Conservation (phyloP, 2,329 filamentous ascomycete genomes). For the Neurospora crassa region DNA sequence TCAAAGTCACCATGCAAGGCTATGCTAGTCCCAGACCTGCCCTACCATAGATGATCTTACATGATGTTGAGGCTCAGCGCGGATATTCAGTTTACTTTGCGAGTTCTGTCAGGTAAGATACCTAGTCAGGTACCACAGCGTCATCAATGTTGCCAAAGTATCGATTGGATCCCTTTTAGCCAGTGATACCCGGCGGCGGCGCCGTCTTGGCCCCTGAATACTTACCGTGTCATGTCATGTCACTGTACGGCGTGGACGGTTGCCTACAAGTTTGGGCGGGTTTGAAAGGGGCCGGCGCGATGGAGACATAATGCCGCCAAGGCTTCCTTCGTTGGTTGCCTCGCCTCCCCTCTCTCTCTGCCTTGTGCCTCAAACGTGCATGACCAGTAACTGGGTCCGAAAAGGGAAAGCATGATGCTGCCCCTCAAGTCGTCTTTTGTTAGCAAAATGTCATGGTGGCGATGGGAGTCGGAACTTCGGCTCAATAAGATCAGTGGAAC, state of each 20-base stretch:
- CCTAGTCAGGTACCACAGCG: not conserved
- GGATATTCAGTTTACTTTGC: not conserved
- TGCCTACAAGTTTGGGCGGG: not conserved
- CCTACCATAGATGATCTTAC: not conserved
- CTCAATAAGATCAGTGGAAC: not conserved
- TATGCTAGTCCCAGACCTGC: not conserved
- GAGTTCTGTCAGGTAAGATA: not conserved
- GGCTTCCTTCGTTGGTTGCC: not conserved
- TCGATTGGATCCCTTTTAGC: not conserved
- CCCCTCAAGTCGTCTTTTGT: not conserved
- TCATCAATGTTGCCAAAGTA: not conserved
- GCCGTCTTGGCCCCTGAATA: not conserved
- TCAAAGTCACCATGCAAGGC: not conserved
- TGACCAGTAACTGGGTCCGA: not conserved
- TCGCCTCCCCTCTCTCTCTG: not conserved
- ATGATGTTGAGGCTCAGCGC: not conserved
- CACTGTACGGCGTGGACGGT: not conserved
- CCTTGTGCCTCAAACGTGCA: not conserved
- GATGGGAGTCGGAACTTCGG: too few relatives aligned
- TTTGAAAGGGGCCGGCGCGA: not conserved
- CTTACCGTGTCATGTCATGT: not conserved
- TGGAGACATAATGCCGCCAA: not conserved
- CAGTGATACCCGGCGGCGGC: not conserved
- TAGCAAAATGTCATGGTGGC: too few relatives aligned
- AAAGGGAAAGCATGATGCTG: not conserved